Evolutionary conservation across 2,329 filamentous ascomycete species (phyloP).

Genomic region (Colletotrichum sojae): DNA sequence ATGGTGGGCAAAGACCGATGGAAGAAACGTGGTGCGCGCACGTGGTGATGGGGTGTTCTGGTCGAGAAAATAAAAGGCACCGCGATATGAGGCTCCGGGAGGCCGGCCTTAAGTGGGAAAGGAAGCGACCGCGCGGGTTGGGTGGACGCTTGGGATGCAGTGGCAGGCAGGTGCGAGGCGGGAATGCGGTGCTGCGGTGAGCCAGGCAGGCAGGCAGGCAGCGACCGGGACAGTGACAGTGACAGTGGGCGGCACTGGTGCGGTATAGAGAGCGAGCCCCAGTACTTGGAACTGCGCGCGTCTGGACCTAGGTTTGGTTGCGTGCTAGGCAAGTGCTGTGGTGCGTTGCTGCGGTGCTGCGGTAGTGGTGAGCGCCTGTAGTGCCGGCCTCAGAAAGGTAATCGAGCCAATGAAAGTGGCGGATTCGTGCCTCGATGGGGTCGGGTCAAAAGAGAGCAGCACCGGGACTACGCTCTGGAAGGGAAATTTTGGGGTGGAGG

Average conservation of each 20-base stretch:
- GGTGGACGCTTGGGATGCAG: slow-evolving; percentile 27
- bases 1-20: background rate
- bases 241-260: too few species aligned
- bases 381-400: slow-evolving; percentile 1
- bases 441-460: slow-evolving; percentile 34
- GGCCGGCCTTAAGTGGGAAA: slow-evolving; percentile 24
- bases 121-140: slow-evolving; percentile 13
- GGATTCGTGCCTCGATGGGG: slow-evolving; percentile 24
- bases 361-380: slow-evolving; percentile 31
- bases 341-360: background rate
- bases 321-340: background rate
- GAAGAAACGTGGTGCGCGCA: slow-evolving; percentile 7
- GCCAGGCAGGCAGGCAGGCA: background rate
- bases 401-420: slow-evolving; percentile 19
- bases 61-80: slow-evolving; percentile 6
- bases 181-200: slow-evolving; percentile 39
- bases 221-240: too few species aligned
- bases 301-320: too few species aligned
- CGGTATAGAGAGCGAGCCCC: too few species aligned
- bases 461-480: slow-evolving; percentile 41
- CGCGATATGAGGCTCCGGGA: slow-evolving; percentile 23
- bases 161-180: slow-evolving; percentile 36
- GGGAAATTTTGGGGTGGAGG: slow-evolving; percentile 42
- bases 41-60: slow-evolving; percentile 12
- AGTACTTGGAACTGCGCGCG: too few species aligned